Evolutionary conservation across 2,329 filamentous ascomycete genomes (phyloP), one percentile per base, ranked within the genome.

Genomic region (Monosporascus sp.): DNA sequence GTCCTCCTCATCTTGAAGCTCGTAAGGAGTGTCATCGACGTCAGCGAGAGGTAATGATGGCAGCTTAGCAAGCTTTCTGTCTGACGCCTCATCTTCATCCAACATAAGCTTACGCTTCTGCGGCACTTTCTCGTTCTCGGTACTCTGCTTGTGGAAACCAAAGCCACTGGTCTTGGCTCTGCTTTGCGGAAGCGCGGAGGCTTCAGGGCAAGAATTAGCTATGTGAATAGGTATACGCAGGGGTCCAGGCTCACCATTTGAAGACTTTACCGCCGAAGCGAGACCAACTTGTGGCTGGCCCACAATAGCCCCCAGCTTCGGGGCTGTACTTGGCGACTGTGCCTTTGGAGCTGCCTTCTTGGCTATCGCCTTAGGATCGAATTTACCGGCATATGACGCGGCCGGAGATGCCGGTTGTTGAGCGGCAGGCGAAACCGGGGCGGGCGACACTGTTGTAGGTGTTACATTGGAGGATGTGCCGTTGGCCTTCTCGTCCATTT

Each of bases 11-110:
- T 77, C 77, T 68, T 84, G 80, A 65, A 81, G 80, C 64, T 76
- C 80, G 68, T 85, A 81, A 61, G 80, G 78, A 55, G 79, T 78
- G 68, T 80, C 77, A 58, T 86, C 81, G 56, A 78, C 72, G 60
- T 81, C 80, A 65, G 86, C 82, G 51, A 89, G 76, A 51, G 87
- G 82, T 55, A 89, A 83, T 60, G 87, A 87, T 54, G 93, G 92
- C 56, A 99, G 84, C 73, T 92, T 94, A 67, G 91, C 91, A 60
- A 99, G 82, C 74, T 95, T 97, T 68, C 91, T 89, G 66, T 89
- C 86, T 2, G 87, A 88, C 35, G 85, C 86, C 64, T 96, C 90
- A 63, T 97, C 93, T 65, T 97, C 93, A 56, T 89, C 92, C 62
- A 97, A 86, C 62, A 91, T 86, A 22, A 96, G 77, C 56, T 89